Evolutionary conservation across 331 rosid genomes (phyloP), one percentile per base, ranked within the genome.

Genomic region (Pyracantha coccinea): DNA sequence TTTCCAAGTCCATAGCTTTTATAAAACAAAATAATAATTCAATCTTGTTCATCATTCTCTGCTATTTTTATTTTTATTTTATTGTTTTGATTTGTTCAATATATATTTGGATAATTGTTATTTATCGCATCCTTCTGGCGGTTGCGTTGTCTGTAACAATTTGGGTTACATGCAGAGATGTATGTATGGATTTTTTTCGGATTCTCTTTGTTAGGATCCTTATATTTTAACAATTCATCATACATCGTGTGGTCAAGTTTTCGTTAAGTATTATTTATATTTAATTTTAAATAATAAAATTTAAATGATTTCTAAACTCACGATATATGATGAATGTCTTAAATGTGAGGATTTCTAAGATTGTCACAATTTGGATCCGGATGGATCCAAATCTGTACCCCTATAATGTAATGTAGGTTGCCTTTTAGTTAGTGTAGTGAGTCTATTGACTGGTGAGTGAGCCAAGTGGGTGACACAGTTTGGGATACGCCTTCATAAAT

Each of bases 281-380:
- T 35, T 35, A 1, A 35, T 35, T 35, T 35, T 8, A 35, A 35
- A 8, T 2, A 35, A 35, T 35, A 35, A 35, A 35, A 35, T 35
- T 35, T 2, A 35, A 35, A 8, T 35, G 2, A 35, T 0, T 35
- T 35, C 0, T 35, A 0, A 35, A 0, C 0, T 0, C 41, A 1
- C 0, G 10, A 2, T 35, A 0, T 35, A 35, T 1, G 0, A 35
- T 35, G 0, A 8, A 35, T 35, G 4, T 0, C 12, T 35, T 0
- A 35, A 0, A 35, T 35, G 0, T 35, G 12, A 35, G 4, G 12
- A 35, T 9, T 7, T 0, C 0, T 35, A 35, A 0, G 4, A 35
- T 35, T 0, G 1, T 2, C 41, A 35, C 3, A 8, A 2, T 33
- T 29, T 29, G 32, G 32, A 29, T 31, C 33, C 33, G 7, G 7